Evolutionary conservation across 2,329 filamentous ascomycete genomes (phyloP).

Genomic region (Gyromitra esculenta): DNA sequence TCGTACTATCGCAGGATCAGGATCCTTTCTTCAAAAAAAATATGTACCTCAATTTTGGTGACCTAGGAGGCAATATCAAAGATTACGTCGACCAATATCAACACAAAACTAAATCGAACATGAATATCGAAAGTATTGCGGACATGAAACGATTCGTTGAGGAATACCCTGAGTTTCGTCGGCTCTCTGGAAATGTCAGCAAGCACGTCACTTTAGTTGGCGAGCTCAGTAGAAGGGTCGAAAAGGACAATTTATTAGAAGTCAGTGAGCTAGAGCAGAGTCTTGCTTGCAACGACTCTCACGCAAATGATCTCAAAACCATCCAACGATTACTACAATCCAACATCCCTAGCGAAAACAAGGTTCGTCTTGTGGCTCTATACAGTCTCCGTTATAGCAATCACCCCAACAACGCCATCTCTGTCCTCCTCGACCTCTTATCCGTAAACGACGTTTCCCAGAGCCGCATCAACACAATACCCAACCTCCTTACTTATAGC

Average conservation of each 20-base stretch:
- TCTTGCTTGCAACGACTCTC: slow-evolving; percentile 95
- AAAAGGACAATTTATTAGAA: slow-evolving; percentile 86
- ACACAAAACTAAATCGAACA: slow-evolving; percentile 93
- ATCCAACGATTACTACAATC: slow-evolving; percentile 87
- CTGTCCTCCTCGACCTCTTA: slow-evolving; percentile 86
- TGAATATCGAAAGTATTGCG: slow-evolving; percentile 94
- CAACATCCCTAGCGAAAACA: slow-evolving; percentile 80
- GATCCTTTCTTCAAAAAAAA: slow-evolving; percentile 96
- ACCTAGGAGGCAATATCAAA: slow-evolving; percentile 75
- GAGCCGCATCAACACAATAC: slow-evolving; percentile 74
- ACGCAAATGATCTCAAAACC: slow-evolving; percentile 87
- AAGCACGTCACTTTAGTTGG: slow-evolving; percentile 97
- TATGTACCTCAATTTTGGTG: slow-evolving; percentile 78
- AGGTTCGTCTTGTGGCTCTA: slow-evolving; percentile 88
- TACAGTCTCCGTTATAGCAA: slow-evolving; percentile 94
- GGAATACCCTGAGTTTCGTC: slow-evolving; percentile 97
- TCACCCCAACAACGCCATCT: slow-evolving; percentile 81
- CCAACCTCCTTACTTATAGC: slow-evolving; percentile 85
- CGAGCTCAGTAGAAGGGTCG: slow-evolving; percentile 88
- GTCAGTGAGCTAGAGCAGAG: slow-evolving; percentile 98
- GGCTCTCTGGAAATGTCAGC: slow-evolving; percentile 96
- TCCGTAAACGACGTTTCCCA: slow-evolving; percentile 84
- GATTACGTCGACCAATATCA: slow-evolving; percentile 98
- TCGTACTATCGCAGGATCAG: slow-evolving; percentile 94
- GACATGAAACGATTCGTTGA: slow-evolving; percentile 99